Evolutionary conservation across 495 filamentous ascomycete genomes (phyloP).

Genomic region (Podospora bellae-mahoneyi): DNA sequence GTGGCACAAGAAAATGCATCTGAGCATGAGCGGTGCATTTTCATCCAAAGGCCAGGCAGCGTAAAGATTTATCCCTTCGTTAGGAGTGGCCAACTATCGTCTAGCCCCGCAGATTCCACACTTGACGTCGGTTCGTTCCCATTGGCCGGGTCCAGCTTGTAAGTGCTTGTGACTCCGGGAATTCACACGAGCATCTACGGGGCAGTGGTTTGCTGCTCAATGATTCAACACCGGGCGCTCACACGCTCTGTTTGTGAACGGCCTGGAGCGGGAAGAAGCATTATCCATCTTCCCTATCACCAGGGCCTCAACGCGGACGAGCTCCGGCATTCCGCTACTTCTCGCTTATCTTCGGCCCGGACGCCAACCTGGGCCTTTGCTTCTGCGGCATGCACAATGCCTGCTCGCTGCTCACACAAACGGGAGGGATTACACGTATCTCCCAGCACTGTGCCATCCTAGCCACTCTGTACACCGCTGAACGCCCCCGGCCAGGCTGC

Average conservation of each 20-base stretch:
- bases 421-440: background rate
- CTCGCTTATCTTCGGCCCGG: conserved; percentile 22
- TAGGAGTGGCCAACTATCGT: background rate
- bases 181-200: background rate
- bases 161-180: too few relatives aligned
- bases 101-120: background rate
- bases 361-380: conserved; percentile 8
- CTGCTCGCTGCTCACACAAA: background rate
- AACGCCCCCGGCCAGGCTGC: conserved; percentile 4
- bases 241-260: background rate
- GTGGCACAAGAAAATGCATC: background rate
- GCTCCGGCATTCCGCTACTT: background rate
- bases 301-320: background rate
- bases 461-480: conserved; percentile 16
- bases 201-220: background rate
- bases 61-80: background rate
- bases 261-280: background rate
- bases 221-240: background rate
- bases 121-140: background rate
- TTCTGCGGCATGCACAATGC: conserved; percentile 15
- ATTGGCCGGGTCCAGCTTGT: background rate
- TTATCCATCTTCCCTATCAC: background rate
- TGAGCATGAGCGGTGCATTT: background rate
- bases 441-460: background rate
- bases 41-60: background rate